A percentile compares a stretch with the other conserved stretches of the same genome.
Evolutionary conservation across 2,329 filamentous ascomycete genomes (phyloP).

Genomic region (Aspergillus aculeatus): DNA sequence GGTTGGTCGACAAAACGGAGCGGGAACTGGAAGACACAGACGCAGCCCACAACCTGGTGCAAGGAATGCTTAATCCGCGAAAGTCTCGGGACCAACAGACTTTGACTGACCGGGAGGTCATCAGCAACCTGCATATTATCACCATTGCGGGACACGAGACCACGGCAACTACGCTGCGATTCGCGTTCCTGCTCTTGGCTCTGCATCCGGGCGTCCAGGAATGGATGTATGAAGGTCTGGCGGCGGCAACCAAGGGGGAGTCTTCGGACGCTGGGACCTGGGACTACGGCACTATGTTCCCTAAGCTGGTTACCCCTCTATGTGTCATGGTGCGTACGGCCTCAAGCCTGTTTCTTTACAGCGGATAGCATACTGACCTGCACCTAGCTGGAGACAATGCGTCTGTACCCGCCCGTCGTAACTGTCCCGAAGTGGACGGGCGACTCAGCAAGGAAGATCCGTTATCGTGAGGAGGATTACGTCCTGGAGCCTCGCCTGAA

Average conservation of each 20-base stretch:
- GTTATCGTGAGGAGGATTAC: conserved; percentile 13
- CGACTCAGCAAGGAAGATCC: conserved; percentile 12
- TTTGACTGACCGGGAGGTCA: conserved; percentile 41
- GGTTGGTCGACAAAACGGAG: conserved; percentile 17
- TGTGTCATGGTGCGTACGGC: conserved; percentile 22
- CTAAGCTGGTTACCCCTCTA: conserved; percentile 32
- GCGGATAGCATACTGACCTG: neutral
- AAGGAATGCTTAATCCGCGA: conserved; percentile 15
- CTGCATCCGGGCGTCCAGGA: conserved; percentile 46
- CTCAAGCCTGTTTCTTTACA: neutral
- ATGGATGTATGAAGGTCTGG: conserved; percentile 47
- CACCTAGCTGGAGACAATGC: conserved; percentile 45
- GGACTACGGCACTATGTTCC: conserved; percentile 41
- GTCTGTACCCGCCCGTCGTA: conserved; percentile 40
- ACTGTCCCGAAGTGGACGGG: conserved; percentile 31
- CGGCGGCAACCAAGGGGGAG: conserved; percentile 20
- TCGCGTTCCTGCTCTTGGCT: conserved; percentile 46
- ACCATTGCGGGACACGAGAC: conserved; percentile 56
- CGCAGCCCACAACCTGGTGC: conserved; percentile 14
- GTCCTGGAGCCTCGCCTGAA: conserved; percentile 15
- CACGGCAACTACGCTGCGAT: conserved; percentile 48
- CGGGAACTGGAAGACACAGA: conserved; percentile 26
- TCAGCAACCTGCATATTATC: conserved; percentile 51
- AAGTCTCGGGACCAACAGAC: conserved; percentile 1
- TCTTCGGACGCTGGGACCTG: conserved; percentile 24